These are phyloP conservation scores for Kuraishia cidri DNA, from an alignment of 805 yeast genomes.

Conservation along the genomic window DNA sequence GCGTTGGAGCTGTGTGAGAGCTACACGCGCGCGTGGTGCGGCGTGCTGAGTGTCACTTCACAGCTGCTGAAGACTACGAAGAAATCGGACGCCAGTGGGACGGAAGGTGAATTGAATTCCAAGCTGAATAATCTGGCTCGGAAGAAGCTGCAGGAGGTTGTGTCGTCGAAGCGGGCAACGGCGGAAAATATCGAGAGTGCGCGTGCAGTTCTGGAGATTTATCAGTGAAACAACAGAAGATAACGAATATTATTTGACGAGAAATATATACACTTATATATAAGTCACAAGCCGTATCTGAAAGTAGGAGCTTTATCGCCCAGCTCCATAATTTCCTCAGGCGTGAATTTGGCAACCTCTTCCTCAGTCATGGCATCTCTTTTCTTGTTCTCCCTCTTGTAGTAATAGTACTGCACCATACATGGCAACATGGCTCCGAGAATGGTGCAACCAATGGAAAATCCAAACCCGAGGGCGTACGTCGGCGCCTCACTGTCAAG, in stretches of 20 bases:
- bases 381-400: conserved; percentile 12
- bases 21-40: conserved; percentile 69
- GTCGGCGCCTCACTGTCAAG: conserved; percentile 19
- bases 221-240: no score
- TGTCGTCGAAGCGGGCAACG: conserved; percentile 6
- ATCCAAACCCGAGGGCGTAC: conserved; percentile 27
- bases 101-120: conserved; percentile 15
- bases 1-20: conserved; percentile 70
- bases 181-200: not conserved
- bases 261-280: no score
- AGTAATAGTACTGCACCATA: conserved; percentile 7
- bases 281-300: conserved; percentile 13
- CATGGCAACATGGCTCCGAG: conserved; percentile 4
- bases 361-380: conserved; percentile 19
- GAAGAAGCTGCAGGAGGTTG: conserved; percentile 24
- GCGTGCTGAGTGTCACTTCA: conserved; percentile 26
- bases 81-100: no score
- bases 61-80: no score
- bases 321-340: conserved; percentile 19
- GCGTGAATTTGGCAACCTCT: conserved; percentile 16
- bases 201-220: conserved; percentile 1
- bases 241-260: no score
- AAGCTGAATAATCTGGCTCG: conserved; percentile 26
- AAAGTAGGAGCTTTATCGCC: conserved; percentile 32
- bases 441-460: conserved; percentile 24